phyloP scores from a whole-genome alignment of 305 asterid species.

The Fraxinus platypoda region DNA sequence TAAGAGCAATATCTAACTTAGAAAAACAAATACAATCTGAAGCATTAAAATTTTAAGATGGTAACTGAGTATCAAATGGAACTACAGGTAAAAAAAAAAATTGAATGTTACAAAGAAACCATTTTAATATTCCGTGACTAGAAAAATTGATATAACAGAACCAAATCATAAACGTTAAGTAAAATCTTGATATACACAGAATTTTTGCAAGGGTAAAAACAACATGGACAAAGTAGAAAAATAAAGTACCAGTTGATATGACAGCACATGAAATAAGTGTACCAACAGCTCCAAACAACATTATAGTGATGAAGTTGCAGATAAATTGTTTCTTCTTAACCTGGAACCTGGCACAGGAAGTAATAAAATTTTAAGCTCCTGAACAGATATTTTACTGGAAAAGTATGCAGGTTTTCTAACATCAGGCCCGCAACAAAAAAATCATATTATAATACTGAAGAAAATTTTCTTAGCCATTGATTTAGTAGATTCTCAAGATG shows the following conservation, averaged over 20 bases:
- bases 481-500: not conserved
- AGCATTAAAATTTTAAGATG: not conserved
- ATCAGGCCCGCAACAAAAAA: not conserved
- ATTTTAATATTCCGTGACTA: not conserved
- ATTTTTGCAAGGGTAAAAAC: not conserved
- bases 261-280: conserved; percentile 28
- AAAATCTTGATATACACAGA: not conserved
- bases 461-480: not conserved
- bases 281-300: conserved; percentile 32
- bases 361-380: not conserved
- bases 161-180: not conserved
- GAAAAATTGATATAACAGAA: not conserved
- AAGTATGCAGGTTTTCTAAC: not conserved
- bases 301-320: conserved; percentile 25
- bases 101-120: not conserved
- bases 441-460: not conserved
- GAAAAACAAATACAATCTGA: not conserved
- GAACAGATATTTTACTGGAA: not conserved
- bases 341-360: conserved; percentile 25
- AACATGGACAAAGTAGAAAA: not conserved
- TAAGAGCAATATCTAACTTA: not conserved
- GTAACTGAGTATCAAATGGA: not conserved
- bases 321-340: conserved; percentile 33
- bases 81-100: too few relatives aligned
- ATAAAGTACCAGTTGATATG: conserved; percentile 27